Percentiles rank a stretch among this genome's conserved stretches.
Conservation (phyloP, 768 basidiomycete genomes). For the Daedaleopsis sinensis region DNA sequence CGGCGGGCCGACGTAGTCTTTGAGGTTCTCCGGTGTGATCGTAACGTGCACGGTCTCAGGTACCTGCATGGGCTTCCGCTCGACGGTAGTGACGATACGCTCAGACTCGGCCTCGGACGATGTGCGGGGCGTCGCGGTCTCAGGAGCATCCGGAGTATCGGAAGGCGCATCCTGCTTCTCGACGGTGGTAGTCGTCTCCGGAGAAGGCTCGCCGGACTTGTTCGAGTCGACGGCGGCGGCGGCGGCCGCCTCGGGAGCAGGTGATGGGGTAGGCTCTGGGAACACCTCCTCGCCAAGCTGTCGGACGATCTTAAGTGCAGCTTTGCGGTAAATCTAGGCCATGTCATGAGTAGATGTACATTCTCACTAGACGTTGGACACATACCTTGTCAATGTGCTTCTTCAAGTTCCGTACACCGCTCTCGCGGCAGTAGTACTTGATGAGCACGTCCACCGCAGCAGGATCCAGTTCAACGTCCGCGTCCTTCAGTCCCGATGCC, state of each 20-base stretch:
- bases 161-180: constrained; percentile 54
- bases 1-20: constrained; percentile 96
- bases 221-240: constrained; percentile 22
- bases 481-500: constrained; percentile 81
- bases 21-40: constrained; percentile 86
- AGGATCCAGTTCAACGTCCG: constrained; percentile 78
- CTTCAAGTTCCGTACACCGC: constrained; percentile 95
- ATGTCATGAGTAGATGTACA: neutral
- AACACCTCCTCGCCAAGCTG: constrained; percentile 87
- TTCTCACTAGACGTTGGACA: neutral
- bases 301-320: constrained; percentile 87
- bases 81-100: constrained; percentile 71
- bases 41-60: constrained; percentile 77
- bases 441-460: constrained; percentile 86
- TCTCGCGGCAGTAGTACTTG: constrained; percentile 97
- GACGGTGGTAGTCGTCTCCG: constrained; percentile 39
- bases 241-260: constrained; percentile 21
- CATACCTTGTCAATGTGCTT: constrained; percentile 97
- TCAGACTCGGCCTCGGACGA: constrained; percentile 35
- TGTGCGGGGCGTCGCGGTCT: constrained; percentile 27
- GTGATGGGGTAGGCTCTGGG: constrained; percentile 60
- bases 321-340: constrained; percentile 90
- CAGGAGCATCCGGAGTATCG: constrained; percentile 40
- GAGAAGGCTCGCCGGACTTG: constrained; percentile 14
- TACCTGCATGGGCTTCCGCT: constrained; percentile 79